Base-by-base conservation (phyloP, 345 rosid genomes). In the Clausena lansium region DNA sequence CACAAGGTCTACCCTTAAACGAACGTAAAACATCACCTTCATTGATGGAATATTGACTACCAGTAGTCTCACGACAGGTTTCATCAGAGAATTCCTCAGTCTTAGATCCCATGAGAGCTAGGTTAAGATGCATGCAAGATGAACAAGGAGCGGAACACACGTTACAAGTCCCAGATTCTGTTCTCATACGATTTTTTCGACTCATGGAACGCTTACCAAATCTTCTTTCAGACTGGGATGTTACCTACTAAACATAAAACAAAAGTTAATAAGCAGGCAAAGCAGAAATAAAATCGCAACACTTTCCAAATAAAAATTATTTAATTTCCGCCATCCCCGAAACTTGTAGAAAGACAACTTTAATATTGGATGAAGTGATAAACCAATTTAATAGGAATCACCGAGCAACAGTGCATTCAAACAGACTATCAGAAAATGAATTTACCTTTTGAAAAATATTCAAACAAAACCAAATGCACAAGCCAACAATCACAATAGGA, bases 131-230 rank as follows among this genome's bases (percentile, higher is more conserved):
- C 91, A 85, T 89, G 79, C 98, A 93, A 59, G 95, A 95, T 70
- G 94, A 91, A 86, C 97, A 89, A 81, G 96, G 91, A 79, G 98
- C 88, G 50, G 87, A 92, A 82, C 93, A 91, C 74, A 88, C 91
- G 83, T 88, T 90, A 79, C 94, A 89, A 75, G 90, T 94, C 82
- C 98, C 97, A 77, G 94, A 92, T 80, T 94, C 92, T 77, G 74
- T 79, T 79, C 80, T 81, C 39, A 80, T 68, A 68, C 33, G 80
- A 85, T 76, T 85, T 74, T 81, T 86, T 78, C 73, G 88, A 84
- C 82, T 85, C 88, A 81, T 83, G 82, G 80, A 88, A 83, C 9
- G 77, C 65, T 85, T 81, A 58, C 76, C 83, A 76, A 71, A 80
- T 80, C 64, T 83, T 82, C 74, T 83, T 36, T 71, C 84, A 77